Percentiles rank a stretch among this genome's conserved stretches.
phyloP scores from a whole-genome alignment of 805 yeast genomes.

The Myxozyma neglecta region DNA sequence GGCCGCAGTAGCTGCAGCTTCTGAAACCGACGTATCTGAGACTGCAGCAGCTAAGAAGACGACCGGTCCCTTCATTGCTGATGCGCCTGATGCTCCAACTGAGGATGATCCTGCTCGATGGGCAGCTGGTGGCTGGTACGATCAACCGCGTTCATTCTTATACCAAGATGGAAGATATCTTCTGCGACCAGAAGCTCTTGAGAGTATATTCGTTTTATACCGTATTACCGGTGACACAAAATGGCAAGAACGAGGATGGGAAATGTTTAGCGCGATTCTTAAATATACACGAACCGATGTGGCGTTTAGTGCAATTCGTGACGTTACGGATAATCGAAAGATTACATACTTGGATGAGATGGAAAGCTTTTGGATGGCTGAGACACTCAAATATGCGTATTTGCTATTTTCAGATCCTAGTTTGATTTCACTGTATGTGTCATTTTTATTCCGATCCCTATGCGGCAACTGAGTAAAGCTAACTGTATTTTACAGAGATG shows the following conservation, averaged over 20 bases:
- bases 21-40: not conserved
- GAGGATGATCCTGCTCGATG: conserved; percentile 8
- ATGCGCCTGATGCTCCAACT: conserved; percentile 4
- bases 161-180: conserved; percentile 41
- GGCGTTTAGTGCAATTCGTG: conserved; percentile 45
- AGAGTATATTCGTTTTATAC: conserved; percentile 58
- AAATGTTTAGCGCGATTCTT: conserved; percentile 46
- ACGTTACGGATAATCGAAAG: conserved; percentile 42
- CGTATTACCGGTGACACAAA: conserved; percentile 58
- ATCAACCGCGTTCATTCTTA: conserved; percentile 27
- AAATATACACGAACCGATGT: conserved; percentile 40
- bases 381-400: conserved; percentile 58
- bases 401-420: conserved; percentile 48
- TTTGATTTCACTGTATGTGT: conserved; percentile 42
- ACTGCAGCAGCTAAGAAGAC: not conserved
- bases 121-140: conserved; percentile 31
- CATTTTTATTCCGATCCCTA: not conserved
- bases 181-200: conserved; percentile 63
- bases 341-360: conserved; percentile 35
- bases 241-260: conserved; percentile 59
- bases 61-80: not conserved
- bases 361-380: conserved; percentile 56
- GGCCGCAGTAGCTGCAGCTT: conserved; percentile 1
- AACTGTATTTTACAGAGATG: conserved; percentile 40
- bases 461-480: not conserved